Percentiles rank a stretch among this genome's conserved stretches.
Evolutionary conservation across 1,284 basidiomycete species (phyloP).

Genomic region (Takashimella koratensis): DNA sequence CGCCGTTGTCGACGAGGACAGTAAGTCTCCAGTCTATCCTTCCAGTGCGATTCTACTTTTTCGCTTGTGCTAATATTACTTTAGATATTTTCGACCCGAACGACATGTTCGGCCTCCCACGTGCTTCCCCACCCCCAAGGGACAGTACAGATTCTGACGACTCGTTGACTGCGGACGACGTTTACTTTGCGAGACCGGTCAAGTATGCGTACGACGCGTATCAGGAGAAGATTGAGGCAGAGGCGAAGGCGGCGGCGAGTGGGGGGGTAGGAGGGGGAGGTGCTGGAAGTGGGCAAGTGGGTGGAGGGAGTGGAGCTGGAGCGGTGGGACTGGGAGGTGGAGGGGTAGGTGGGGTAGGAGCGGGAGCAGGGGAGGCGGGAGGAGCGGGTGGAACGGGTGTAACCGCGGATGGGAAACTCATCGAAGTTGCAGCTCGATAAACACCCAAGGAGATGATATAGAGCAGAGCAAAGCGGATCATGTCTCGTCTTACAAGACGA

Average conservation of each 20-base stretch:
- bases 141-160: slow-evolving; percentile 25
- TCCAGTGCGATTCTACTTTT: too few species aligned
- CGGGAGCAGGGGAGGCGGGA: not conserved
- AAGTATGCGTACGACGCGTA: slow-evolving; percentile 49
- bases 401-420: too few species aligned
- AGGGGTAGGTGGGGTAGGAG: not conserved
- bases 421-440: not conserved
- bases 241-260: slow-evolving; percentile 2
- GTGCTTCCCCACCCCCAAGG: slow-evolving; percentile 5
- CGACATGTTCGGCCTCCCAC: slow-evolving; percentile 33
- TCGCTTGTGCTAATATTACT: slow-evolving; percentile 1
- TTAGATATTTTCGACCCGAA: slow-evolving; percentile 43
- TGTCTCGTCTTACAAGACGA: too few species aligned
- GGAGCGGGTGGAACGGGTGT: too few species aligned
- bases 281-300: not conserved
- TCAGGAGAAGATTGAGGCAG: slow-evolving; percentile 34
- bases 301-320: not conserved
- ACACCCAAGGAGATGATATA: too few species aligned
- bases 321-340: not conserved
- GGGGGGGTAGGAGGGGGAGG: not conserved
- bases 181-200: slow-evolving; percentile 34
- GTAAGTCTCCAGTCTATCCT: slow-evolving; percentile 37
- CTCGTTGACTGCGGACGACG: slow-evolving; percentile 29
- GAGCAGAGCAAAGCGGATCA: too few species aligned
- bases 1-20: slow-evolving; percentile 35